Evolutionary conservation across 169 alveolate genomes (phyloP), one percentile per base, ranked within the genome.

Genomic region (Plasmodium cynomolgi): DNA sequence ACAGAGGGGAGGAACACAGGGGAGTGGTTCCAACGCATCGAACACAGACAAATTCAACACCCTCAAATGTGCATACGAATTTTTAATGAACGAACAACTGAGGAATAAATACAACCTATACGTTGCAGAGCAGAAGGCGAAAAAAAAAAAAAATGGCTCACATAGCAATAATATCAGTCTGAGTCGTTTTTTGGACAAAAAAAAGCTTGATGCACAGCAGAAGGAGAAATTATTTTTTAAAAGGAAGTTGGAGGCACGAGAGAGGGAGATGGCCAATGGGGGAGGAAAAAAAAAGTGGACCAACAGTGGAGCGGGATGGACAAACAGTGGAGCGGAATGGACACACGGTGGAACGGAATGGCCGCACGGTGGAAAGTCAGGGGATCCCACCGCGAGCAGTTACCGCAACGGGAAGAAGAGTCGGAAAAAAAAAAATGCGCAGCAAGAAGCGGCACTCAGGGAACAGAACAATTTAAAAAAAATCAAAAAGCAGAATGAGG

Each of bases 51-150:
- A 47, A 20, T 88, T 88, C 81, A 68, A 31, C 79, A 80, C 74
- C 7, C 71, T 88, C 50, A 88, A 88, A 47, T 31, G 94, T 17
- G 94, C 94, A 4, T 88, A 88, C 73, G 94, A 88, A 31, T 88
- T 88, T 88, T 62, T 88, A 47, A 58, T 81, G 44, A 88, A 88
- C 72, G 94, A 77, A 11, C 29, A 41, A 0, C 50, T 88, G 47
- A 79, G 94, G 83, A 88, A 58, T 23, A 88, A 88, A 39, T 88
- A 88, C 20, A 88, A 88, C 50, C 72, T 13, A 3, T 88, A 88
- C 81, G 31, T 88, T 1, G 31, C 72, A 29, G 31, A 80, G 31
- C 47, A 88, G 73, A 23, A 13, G 37, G 62, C 31, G 20, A 77
- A 80, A 39, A 44, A 58, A 80, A 31, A n/a, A 44, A 88, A 88